Evolutionary conservation across 140 eudicot species (phyloP), one percentile per base, ranked within the genome.

Genomic region (Senecio squalidus): DNA sequence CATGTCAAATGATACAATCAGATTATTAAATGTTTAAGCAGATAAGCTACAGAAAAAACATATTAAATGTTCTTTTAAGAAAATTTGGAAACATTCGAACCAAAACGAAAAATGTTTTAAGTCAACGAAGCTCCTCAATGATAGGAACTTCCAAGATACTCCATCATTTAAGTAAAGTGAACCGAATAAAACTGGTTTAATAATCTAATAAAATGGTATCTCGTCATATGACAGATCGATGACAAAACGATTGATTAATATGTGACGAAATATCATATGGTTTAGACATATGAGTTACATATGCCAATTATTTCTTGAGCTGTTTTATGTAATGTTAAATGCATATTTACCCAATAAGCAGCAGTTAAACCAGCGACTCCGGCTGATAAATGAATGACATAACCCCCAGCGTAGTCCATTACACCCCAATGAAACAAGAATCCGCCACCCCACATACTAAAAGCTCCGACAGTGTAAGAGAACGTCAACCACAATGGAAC

Each of bases 361-460:
- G 95, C 88, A 2, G 95, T 86, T 23, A 86, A 63, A 52, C 95
- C 95, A 28, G 85, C 91, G 33, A 86, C 79, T 0, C 95, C 95
- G 5, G 95, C 79, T 4, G 95, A 86, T 43, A 86, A 62, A 74
- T 86, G 95, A 30, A 86, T 86, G 14, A 86, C 95, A 55, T 86
- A 86, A 4, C 95, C 95, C 47, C 95, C 95, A 8, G 91, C 76
- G 30, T 77, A 84, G 57, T 84, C 94, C 66, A 84, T 81, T 2
- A 84, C 89, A 9, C 85, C 94, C 94, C 89, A 84, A 0, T 84
- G 94, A 38, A 71, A 84, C 71, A 84, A 68, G 55, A 84, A 84
- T 8, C 89, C 94, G 11, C 88, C 94, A 31, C 88, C 88, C 94
- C 94, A 84, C 29, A 84, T 24, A 62, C 94, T 84, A 28, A 77